phyloP scores from a whole-genome alignment of 2,329 filamentous ascomycete genomes.

The Cladosporium sp. region DNA sequence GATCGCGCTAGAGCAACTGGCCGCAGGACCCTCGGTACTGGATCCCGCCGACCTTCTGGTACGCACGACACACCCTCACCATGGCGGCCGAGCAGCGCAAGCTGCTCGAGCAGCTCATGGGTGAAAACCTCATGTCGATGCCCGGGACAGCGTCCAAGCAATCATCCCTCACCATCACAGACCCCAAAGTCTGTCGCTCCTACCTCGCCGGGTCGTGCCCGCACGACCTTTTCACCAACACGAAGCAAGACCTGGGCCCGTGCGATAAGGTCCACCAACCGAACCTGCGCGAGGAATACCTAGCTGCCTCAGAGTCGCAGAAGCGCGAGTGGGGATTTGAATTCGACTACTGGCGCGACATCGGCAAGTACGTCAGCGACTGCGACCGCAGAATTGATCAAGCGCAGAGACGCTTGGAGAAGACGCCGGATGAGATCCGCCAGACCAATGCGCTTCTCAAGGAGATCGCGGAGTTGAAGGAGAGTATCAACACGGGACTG shows the following conservation, averaged over 20 bases:
- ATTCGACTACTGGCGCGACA: slow-evolving; percentile 92
- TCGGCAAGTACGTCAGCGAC: slow-evolving; percentile 94
- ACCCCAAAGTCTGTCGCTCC: slow-evolving; percentile 89
- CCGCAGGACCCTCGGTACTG: neutral
- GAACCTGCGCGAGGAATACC: slow-evolving; percentile 81
- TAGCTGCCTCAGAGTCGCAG: slow-evolving; percentile 62
- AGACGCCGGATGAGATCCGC: slow-evolving; percentile 94
- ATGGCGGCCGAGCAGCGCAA: slow-evolving; percentile 98
- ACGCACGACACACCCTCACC: neutral
- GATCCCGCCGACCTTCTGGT: neutral
- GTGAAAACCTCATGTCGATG: slow-evolving; percentile 68
- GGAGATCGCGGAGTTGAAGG: slow-evolving; percentile 72
- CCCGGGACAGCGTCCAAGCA: slow-evolving; percentile 65
- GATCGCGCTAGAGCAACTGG: neutral
- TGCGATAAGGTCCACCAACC: slow-evolving; percentile 88
- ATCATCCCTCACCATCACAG: slow-evolving; percentile 78
- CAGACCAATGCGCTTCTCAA: slow-evolving; percentile 89
- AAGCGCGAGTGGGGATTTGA: slow-evolving; percentile 82
- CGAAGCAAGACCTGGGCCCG: slow-evolving; percentile 89
- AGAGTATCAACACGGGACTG: slow-evolving; percentile 73
- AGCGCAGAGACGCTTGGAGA: slow-evolving; percentile 84
- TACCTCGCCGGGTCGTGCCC: slow-evolving; percentile 92
- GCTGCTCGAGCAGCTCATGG: slow-evolving; percentile 90
- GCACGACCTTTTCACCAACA: slow-evolving; percentile 99
- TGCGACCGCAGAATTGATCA: slow-evolving; percentile 91